phyloP scores from a whole-genome alignment of 164 flowering plant species.

The Annona cherimola region DNA sequence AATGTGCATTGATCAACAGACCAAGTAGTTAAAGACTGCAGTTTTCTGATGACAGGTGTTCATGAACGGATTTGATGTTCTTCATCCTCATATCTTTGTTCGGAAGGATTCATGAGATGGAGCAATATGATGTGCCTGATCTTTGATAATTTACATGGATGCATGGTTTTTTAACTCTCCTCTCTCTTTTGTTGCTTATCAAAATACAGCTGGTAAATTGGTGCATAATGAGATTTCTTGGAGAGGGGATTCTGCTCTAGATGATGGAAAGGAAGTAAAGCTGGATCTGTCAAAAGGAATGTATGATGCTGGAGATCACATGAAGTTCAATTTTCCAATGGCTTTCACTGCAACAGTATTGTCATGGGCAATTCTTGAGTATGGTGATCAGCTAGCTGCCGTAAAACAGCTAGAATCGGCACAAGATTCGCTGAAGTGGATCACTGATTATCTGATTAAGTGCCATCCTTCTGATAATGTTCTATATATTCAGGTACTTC shows the following conservation, averaged over 20 bases:
- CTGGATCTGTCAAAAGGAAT: conserved; percentile 87
- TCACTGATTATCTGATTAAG: conserved; percentile 80
- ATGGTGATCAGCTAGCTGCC: conserved; percentile 88
- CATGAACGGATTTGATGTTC: too few species aligned
- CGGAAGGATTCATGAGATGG: too few species aligned
- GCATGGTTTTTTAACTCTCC: neutral
- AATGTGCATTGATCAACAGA: too few species aligned
- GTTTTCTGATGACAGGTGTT: too few species aligned
- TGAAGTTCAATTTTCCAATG: conserved; percentile 92
- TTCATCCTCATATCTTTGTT: too few species aligned
- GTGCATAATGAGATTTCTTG: conserved; percentile 55
- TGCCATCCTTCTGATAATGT: conserved; percentile 69
- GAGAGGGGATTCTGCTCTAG: conserved; percentile 81
- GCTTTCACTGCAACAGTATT: conserved; percentile 90
- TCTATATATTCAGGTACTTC: conserved; percentile 76
- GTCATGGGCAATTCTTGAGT: conserved; percentile 95
- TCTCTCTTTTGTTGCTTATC: conserved; percentile 14
- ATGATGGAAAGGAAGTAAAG: conserved; percentile 57
- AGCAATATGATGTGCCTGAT: neutral
- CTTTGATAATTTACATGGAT: neutral
- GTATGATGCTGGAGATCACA: conserved; percentile 98
- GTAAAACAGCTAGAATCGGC: conserved; percentile 67
- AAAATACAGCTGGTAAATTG: conserved; percentile 80
- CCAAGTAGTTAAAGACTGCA: too few species aligned
- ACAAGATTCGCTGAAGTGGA: conserved; percentile 79